Base-by-base conservation (phyloP, 2,329 filamentous ascomycete genomes). In the Endoconidiophora polonica region DNA sequence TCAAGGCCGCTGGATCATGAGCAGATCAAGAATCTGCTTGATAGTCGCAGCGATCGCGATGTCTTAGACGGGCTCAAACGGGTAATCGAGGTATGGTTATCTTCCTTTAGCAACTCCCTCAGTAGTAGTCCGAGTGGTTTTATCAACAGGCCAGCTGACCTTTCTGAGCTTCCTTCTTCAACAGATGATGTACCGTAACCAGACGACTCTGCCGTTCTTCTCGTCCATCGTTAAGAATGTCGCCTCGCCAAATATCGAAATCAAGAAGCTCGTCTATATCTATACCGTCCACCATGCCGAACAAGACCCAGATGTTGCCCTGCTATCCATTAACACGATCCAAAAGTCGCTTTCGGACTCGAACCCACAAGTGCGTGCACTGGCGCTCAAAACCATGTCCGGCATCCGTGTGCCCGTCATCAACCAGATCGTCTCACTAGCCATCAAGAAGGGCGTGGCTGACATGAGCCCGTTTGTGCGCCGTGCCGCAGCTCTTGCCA, bases 201-300 rank as follows among this genome's bases (percentile, higher is more conserved):
- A 93, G 63, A 82, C 86, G 57, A 94, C 87, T 52, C 73, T 94
- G 2, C 81, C 85, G 20, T 94, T 90, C 72, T 98, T 98, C 71
- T 94, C 90, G n/a, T 84, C 87, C 22, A 84, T 98, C 50, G 86
- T 98, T 63, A 98, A 98, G 69, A 98, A 96, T 59, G 86, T 95
- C 53, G 90, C 90, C 24, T 94, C 86, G 37, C 83, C 88, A 12
- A 94, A 87, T 59, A 74, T 95, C 59, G 87, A 94, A 60, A 88
- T 96, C 65, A 93, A 95, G 68, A 96, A 96, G 65, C 79, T 98
- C 50, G 91, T 98, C 55, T 98, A 98, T 70, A 94, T 95, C 62
- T 98, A 95, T 66, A 79, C 98, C 55, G 82, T 96, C 54, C 86
- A 93, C 62, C 88, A 98, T 73, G 91, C 91, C 63, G 91, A 96